Base-by-base conservation (phyloP, 305 asterid species). In the Fraxinus xanthoxyloides region DNA sequence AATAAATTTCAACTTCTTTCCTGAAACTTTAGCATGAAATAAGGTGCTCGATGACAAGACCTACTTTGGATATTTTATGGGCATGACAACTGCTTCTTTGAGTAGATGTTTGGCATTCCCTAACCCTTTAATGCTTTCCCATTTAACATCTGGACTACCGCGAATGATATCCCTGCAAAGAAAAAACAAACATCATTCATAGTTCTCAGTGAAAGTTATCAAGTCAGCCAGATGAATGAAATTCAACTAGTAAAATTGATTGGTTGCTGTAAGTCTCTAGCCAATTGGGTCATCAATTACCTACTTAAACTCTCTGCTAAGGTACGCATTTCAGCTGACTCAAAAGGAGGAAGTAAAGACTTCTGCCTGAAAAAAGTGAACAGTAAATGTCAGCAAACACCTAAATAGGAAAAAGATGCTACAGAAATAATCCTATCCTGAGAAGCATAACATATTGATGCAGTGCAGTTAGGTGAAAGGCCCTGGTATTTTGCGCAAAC, bases 31-130 rank as follows among this genome's bases (percentile, higher is more conserved):
- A 80, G 80, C 72, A 77, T 26, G 69, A 80, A 82, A 82, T 56
- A 72, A 81, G 73, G 80, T 75, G 82, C 77, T 70, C 69, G 24
- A 28, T 32, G 63, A 36, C 10, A 82, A 30, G 77, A 88, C 92
- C 84, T 82, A 92, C 99, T 90, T 90, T 31, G 99, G 98, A 89
- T 95, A 95, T 86, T 95, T 95, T 84, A 95, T 95, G 17, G 99
- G 99, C 99, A 94, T 94, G 69, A 95, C 99, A 80, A 95, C 98
- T 77, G 97, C 98, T 89, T 95, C 98, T 89, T 95, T 95, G 38
- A 95, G 93, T 77, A 95, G 91, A 82, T 87, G 88, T 89, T 95
- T 95, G 40, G 99, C 98, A 89, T 88, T 95, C 85, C 92, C 98
- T 82, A 95, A 83, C 48, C 98, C 98, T 85, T 95, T 95, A 83